phyloP scores from a whole-genome alignment of 768 basidiomycete species.

The Hericium coralloides region DNA sequence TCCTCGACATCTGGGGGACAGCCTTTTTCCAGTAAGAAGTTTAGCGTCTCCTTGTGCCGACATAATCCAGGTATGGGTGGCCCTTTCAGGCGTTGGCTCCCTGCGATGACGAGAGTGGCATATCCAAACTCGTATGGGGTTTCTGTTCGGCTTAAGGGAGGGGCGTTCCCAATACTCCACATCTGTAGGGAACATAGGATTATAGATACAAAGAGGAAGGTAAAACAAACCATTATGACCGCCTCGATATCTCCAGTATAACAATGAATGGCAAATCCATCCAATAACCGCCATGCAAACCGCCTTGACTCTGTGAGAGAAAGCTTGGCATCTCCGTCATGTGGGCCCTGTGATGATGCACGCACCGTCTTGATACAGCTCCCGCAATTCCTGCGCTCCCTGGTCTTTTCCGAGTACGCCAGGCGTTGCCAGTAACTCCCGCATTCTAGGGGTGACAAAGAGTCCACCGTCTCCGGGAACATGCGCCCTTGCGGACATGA shows the following conservation, averaged over 20 bases:
- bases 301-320: neutral
- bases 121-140: slow-evolving; percentile 15
- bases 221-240: neutral
- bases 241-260: neutral
- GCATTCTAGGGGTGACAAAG: neutral
- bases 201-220: neutral
- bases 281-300: neutral
- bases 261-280: neutral
- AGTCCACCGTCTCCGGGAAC: neutral
- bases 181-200: neutral
- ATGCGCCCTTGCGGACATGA: neutral
- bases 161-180: slow-evolving; percentile 4
- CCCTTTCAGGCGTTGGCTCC: slow-evolving; percentile 4
- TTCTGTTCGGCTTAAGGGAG: slow-evolving; percentile 11
- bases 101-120: slow-evolving; percentile 9
- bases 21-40: slow-evolving; percentile 32
- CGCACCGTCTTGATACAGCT: neutral
- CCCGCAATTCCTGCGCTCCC: slow-evolving; percentile 3
- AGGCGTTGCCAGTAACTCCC: neutral
- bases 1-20: slow-evolving; percentile 33
- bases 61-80: neutral
- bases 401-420: neutral
- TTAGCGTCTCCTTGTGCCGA: slow-evolving; percentile 29
- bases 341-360: neutral
- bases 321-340: neutral